These are phyloP conservation scores for Rhodomyrtus tomentosa DNA, from an alignment of 345 rosid genomes.

Conservation along the genomic window DNA sequence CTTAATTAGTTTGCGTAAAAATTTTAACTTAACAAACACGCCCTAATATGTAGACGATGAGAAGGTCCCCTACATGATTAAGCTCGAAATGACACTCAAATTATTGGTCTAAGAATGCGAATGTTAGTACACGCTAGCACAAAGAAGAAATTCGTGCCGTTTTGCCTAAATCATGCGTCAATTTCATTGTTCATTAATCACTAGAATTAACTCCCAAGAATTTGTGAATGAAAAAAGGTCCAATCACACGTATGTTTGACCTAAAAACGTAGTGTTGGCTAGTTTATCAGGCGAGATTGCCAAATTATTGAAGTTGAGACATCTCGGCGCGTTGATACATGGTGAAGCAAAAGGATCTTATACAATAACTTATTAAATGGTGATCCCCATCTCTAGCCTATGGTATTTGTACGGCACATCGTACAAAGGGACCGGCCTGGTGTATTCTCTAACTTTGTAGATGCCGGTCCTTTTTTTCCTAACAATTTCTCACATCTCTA, in stretches of 20 bases:
- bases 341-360: not conserved
- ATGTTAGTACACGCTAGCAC: not conserved
- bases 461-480: not conserved
- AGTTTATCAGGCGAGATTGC: not conserved
- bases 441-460: not conserved
- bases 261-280: no score
- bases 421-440: not conserved
- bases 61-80: not conserved
- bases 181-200: not conserved
- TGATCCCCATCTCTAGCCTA: not conserved
- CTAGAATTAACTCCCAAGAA: not conserved
- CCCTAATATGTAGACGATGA: not conserved
- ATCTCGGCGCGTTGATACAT: not conserved
- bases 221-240: not conserved
- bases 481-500: not conserved
- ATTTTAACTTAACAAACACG: no score
- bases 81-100: not conserved
- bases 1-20: not conserved
- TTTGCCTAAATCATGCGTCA: not conserved
- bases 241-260: not conserved
- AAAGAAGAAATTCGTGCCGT: not conserved
- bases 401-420: no score
- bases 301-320: not conserved
- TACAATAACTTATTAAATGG: not conserved
- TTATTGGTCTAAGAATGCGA: not conserved